A percentile compares a stretch with the other conserved stretches of the same genome.
These are phyloP conservation scores for Borovskyia barvae DNA, from an alignment of 208 protist species.

Conservation along the genomic window DNA sequence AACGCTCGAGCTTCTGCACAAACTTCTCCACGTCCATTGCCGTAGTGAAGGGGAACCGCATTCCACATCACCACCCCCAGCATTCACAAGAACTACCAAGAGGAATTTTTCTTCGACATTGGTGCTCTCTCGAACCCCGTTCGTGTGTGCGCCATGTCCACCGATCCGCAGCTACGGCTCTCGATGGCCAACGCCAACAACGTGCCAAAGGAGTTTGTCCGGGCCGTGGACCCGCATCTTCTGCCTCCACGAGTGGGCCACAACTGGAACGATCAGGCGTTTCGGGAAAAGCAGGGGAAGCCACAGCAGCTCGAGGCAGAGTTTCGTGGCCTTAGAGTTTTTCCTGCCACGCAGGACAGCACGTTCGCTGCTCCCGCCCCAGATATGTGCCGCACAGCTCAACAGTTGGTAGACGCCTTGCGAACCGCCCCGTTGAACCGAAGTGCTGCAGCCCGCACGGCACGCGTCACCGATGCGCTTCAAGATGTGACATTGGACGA, in stretches of 20 bases:
- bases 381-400: slow-evolving; percentile 53
- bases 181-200: slow-evolving; percentile 39
- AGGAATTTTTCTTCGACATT: background rate
- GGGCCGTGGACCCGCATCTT: slow-evolving; percentile 63
- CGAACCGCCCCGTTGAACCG: slow-evolving; percentile 18
- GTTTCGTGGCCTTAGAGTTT: slow-evolving; percentile 70
- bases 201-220: slow-evolving; percentile 79
- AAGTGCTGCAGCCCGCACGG: slow-evolving; percentile 8
- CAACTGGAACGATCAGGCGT: slow-evolving; percentile 90
- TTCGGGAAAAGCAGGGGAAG: slow-evolving; percentile 74
- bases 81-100: too few relatives aligned
- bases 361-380: slow-evolving; percentile 39
- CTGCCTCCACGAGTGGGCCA: slow-evolving; percentile 83
- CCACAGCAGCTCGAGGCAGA: slow-evolving; percentile 83
- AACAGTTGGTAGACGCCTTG: slow-evolving; percentile 74
- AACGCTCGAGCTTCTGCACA: too few relatives aligned
- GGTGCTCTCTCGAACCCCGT: background rate
- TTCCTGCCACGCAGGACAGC: slow-evolving; percentile 44
- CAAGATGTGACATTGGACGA: slow-evolving; percentile 83
- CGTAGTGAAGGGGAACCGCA: too few relatives aligned
- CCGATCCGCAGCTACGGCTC: slow-evolving; percentile 26
- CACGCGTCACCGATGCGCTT: slow-evolving; percentile 12
- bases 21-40: too few relatives aligned
- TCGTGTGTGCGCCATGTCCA: slow-evolving; percentile 13
- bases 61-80: too few relatives aligned